A percentile compares a stretch with the other conserved stretches of the same genome.
phyloP scores from a whole-genome alignment of 2,329 filamentous ascomycete genomes.

The Nectriaceae sp. region DNA sequence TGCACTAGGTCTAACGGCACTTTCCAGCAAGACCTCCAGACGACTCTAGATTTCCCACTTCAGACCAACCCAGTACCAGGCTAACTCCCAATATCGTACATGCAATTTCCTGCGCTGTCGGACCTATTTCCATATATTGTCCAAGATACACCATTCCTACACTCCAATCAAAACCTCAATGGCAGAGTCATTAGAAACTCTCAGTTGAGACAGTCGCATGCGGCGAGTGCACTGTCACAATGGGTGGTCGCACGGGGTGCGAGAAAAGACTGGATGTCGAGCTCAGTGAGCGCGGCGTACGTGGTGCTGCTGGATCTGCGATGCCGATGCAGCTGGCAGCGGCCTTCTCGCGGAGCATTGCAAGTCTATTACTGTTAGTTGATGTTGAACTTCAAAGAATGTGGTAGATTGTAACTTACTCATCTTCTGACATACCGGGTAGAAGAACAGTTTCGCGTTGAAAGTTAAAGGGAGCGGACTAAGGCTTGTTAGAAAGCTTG shows the following conservation, averaged over 20 bases:
- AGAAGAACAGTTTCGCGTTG: constrained; percentile 54
- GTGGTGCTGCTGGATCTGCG: constrained; percentile 33
- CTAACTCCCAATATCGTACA: too few species aligned
- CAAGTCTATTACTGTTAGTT: constrained; percentile 38
- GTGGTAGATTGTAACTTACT: constrained; percentile 49
- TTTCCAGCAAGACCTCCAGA: too few species aligned
- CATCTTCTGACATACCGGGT: constrained; percentile 58
- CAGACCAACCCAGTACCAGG: too few species aligned
- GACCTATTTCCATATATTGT: too few species aligned
- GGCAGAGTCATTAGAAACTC: constrained; percentile 17
- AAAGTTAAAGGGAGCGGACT: constrained; percentile 63
- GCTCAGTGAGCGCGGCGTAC: constrained; percentile 23
- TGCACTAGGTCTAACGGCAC: too few species aligned
- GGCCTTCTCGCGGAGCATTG: constrained; percentile 54
- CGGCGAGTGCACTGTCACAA: constrained; percentile 20
- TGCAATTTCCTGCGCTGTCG: too few species aligned
- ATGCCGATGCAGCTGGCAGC: constrained; percentile 51
- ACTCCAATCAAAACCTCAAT: neutral
- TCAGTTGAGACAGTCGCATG: constrained; percentile 26
- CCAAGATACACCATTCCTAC: too few species aligned
- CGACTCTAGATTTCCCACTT: too few species aligned
- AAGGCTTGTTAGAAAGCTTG: constrained; percentile 23
- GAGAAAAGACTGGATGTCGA: constrained; percentile 28
- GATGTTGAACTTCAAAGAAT: neutral
- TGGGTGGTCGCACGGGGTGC: constrained; percentile 22